Conservation (phyloP, 2,329 filamentous ascomycete genomes). For the Curvularia sp. region DNA sequence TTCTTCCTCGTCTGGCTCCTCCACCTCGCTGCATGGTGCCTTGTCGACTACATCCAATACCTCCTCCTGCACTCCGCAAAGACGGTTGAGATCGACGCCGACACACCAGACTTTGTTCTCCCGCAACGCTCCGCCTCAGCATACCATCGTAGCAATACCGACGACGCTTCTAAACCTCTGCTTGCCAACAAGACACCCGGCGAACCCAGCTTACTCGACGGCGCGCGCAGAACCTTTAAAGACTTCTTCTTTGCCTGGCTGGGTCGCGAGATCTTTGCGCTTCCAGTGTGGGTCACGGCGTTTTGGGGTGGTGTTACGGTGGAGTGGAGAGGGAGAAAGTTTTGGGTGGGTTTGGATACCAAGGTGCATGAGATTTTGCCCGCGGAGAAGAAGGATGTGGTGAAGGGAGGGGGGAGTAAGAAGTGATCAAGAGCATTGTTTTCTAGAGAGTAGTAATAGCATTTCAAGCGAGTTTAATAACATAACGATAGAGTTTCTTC, state of each 20-base stretch:
- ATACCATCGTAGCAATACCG: constrained; percentile 29
- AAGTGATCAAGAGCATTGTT: background rate
- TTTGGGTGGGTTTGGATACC: constrained; percentile 84
- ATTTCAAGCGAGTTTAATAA: background rate
- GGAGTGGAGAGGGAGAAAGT: constrained; percentile 82
- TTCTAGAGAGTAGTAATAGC: background rate
- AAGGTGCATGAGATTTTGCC: constrained; percentile 69
- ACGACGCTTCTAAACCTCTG: constrained; percentile 30
- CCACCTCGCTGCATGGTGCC: constrained; percentile 73
- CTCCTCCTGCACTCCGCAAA: constrained; percentile 74
- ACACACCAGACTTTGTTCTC: constrained; percentile 77
- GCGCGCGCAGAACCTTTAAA: constrained; percentile 62
- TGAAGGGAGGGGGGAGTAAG: constrained; percentile 1
- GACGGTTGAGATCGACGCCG: constrained; percentile 72
- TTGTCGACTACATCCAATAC: constrained; percentile 76
- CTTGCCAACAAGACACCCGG: constrained; percentile 21
- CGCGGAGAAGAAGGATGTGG: constrained; percentile 14
- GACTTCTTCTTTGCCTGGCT: constrained; percentile 86
- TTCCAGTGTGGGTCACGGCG: constrained; percentile 90
- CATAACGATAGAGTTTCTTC: background rate
- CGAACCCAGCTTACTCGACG: constrained; percentile 34
- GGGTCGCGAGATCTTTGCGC: constrained; percentile 78
- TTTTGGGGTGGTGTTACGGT: constrained; percentile 88
- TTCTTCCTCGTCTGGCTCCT: constrained; percentile 71
- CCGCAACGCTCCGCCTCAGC: constrained; percentile 51